phyloP scores from a whole-genome alignment of 2,329 filamentous ascomycete genomes.

The Cytospora leucostoma region DNA sequence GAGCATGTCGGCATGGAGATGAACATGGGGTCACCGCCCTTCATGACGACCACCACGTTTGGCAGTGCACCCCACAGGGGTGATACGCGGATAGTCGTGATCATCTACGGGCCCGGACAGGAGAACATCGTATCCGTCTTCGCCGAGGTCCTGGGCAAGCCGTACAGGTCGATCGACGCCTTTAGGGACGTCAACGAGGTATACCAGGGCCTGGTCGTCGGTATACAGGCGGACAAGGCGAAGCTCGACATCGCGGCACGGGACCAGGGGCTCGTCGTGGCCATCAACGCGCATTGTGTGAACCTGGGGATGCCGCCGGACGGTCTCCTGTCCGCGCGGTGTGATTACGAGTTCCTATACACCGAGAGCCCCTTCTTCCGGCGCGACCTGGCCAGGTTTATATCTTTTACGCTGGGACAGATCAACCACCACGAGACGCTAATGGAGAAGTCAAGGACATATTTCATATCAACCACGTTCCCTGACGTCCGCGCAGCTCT shows the following conservation, averaged over 20 bases:
- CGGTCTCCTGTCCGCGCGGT: conserved; percentile 62
- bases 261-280: conserved; percentile 60
- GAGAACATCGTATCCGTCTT: conserved; percentile 74
- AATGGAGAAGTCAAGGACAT: conserved; percentile 75
- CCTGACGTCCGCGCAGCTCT: conserved; percentile 81
- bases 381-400: conserved; percentile 75
- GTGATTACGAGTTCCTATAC: conserved; percentile 87
- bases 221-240: conserved; percentile 60
- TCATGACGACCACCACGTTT: conserved; percentile 41
- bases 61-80: conserved; percentile 52
- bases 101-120: conserved; percentile 71
- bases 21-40: conserved; percentile 34
- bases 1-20: conserved; percentile 40
- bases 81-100: conserved; percentile 61
- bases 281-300: conserved; percentile 77
- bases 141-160: conserved; percentile 77
- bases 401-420: conserved; percentile 78
- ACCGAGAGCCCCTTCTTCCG: conserved; percentile 71
- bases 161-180: conserved; percentile 60
- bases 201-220: conserved; percentile 67
- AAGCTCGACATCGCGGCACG: conserved; percentile 59
- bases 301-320: conserved; percentile 71
- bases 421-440: conserved; percentile 76
- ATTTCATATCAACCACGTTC: conserved; percentile 86
- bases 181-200: conserved; percentile 56